Conservation (phyloP, 2,329 filamentous ascomycete species). For the Raffaelea ambrosiae region DNA sequence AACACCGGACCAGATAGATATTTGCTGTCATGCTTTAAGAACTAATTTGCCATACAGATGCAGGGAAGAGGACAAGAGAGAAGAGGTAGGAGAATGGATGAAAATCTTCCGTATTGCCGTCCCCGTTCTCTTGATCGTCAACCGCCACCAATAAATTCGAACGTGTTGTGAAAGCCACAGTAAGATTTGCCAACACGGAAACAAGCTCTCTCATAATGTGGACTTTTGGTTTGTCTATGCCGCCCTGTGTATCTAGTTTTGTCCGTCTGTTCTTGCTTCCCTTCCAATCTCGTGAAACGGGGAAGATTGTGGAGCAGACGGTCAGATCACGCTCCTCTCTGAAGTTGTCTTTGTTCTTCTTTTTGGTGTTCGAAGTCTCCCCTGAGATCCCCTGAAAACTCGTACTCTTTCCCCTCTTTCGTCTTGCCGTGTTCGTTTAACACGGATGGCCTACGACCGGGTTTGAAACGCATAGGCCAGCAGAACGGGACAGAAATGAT, state of each 20-base stretch:
- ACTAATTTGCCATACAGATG: neutral
- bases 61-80: too few species aligned
- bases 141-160: too few species aligned
- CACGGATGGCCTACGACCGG: conserved; percentile 8
- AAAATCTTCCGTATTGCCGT: too few species aligned
- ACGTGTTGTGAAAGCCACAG: too few species aligned
- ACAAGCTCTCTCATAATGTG: too few species aligned
- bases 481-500: neutral
- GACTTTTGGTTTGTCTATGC: too few species aligned
- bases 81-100: too few species aligned
- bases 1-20: neutral
- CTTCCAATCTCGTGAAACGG: neutral
- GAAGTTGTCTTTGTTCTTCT: neutral
- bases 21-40: neutral
- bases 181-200: too few species aligned
- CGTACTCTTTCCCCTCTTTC: neutral
- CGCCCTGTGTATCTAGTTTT: too few species aligned
- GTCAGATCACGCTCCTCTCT: neutral
- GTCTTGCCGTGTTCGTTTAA: conserved; percentile 5
- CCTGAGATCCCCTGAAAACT: neutral
- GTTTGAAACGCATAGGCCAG: conserved; percentile 8
- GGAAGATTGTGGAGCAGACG: too few species aligned
- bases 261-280: too few species aligned
- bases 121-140: too few species aligned
- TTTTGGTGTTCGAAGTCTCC: neutral